Percentiles rank a stretch among this genome's conserved stretches.
phyloP scores from a whole-genome alignment of 2,329 filamentous ascomycete genomes.

The Pestalotiopsis sp. region DNA sequence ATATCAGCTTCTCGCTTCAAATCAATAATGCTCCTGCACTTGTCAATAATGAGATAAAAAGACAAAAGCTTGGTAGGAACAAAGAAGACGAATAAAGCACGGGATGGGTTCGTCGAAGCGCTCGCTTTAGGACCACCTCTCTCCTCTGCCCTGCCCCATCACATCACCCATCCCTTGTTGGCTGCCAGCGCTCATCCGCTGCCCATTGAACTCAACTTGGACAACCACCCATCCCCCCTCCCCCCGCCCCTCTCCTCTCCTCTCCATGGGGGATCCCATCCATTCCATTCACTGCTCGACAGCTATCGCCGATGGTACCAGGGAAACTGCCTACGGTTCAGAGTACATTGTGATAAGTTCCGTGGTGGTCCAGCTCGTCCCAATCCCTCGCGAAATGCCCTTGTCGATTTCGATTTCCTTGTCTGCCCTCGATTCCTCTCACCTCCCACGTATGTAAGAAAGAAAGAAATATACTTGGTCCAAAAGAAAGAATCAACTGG shows the following conservation, averaged over 20 bases:
- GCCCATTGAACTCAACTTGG: conserved; percentile 2
- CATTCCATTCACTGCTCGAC: neutral
- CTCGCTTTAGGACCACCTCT: neutral
- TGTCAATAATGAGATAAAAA: neutral
- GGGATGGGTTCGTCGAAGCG: neutral
- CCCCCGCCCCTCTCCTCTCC: neutral
- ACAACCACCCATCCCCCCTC: neutral
- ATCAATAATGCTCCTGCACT: no score
- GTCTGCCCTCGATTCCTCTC: no score
- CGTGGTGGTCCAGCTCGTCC: no score
- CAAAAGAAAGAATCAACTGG: no score
- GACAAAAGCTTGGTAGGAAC: neutral
- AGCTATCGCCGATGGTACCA: neutral
- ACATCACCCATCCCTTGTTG: neutral
- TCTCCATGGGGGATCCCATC: neutral
- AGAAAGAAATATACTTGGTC: no score
- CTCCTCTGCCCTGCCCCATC: neutral
- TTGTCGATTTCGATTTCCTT: no score
- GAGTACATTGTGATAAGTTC: no score
- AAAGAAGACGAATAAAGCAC: neutral
- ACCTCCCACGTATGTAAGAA: no score
- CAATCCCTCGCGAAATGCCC: no score
- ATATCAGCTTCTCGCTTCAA: no score
- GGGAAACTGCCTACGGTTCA: neutral
- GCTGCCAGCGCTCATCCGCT: neutral